Percentiles rank a stretch among this genome's conserved stretches.
phyloP scores from a whole-genome alignment of 2,329 filamentous ascomycete genomes.

The Epichloe brachyelytri region DNA sequence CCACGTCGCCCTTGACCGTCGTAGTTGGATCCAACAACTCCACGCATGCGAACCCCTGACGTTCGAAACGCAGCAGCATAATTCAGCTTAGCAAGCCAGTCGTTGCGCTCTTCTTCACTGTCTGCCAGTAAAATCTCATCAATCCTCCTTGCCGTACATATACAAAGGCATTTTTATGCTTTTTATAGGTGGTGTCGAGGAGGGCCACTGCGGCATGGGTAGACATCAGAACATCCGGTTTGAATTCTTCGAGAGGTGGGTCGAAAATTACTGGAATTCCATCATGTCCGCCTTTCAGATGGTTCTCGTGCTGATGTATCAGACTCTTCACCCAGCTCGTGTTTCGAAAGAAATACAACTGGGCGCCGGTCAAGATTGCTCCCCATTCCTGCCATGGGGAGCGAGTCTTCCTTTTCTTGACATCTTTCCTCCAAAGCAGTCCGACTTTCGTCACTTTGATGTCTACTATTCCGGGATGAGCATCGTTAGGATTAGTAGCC shows the following conservation, averaged over 20 bases:
- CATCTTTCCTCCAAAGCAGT: slow-evolving; percentile 84
- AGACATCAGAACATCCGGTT: slow-evolving; percentile 85
- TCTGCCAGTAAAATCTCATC: slow-evolving; percentile 85
- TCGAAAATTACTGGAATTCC: slow-evolving; percentile 76
- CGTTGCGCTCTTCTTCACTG: slow-evolving; percentile 82
- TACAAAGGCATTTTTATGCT: slow-evolving; percentile 89
- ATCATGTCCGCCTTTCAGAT: slow-evolving; percentile 64
- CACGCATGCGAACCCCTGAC: slow-evolving; percentile 80
- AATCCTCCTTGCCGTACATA: slow-evolving; percentile 77
- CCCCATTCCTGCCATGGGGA: slow-evolving; percentile 99
- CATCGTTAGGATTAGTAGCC: slow-evolving; percentile 70
- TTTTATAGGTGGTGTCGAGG: slow-evolving; percentile 75
- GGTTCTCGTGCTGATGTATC: slow-evolving; percentile 75
- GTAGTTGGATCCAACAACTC: slow-evolving; percentile 71
- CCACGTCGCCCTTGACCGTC: slow-evolving; percentile 67
- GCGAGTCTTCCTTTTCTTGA: slow-evolving; percentile 83
- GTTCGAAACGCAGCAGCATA: slow-evolving; percentile 92
- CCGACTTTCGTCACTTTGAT: slow-evolving; percentile 97
- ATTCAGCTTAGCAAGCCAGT: slow-evolving; percentile 93
- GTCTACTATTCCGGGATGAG: slow-evolving; percentile 85
- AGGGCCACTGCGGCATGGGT: slow-evolving; percentile 87
- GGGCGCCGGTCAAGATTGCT: slow-evolving; percentile 88
- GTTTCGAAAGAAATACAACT: slow-evolving; percentile 93
- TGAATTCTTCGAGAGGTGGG: slow-evolving; percentile 81
- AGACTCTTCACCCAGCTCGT: slow-evolving; percentile 83